Evolutionary conservation across 75 land plant genomes (phyloP), one percentile per base, ranked within the genome.

Genomic region (Pinus tabuliformis): DNA sequence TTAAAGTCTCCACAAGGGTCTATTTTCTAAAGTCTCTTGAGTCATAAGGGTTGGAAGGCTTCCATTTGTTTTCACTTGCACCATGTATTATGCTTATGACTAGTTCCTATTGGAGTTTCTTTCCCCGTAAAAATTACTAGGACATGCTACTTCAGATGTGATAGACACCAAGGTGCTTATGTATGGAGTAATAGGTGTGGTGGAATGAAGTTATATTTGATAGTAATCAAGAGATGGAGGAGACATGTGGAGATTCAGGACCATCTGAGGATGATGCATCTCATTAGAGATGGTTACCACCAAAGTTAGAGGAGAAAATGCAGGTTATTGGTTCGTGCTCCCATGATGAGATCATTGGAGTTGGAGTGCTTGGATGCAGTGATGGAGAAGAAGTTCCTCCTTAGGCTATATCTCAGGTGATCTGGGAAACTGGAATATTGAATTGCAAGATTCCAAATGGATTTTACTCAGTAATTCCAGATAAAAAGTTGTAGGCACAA

Each of bases 351-450:
- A 76, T 16, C 58, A 66, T 77, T 62, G 81, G 58, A 58, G 62
- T 54, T 54, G 78, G 68, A 75, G 85, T 81, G 26, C 57, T 75
- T 16, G 52, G 71, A 59, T 76, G 82, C 54, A 81, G 74, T n/a
- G n/a, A n/a, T 66, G 45, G 59, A 70, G 87, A 80, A 28, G 79
- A 82, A 20, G 86, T 75, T 82, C 86, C 92, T 49, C 76, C 86
- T 82, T 85, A 88, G 64, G 73, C 54, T 64, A 92, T 94, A 42
- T 95, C 98, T 36, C 90, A 91, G 80, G 81, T 89, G 59, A 73
- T 95, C 15, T 95, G 98, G 98, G 84, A 84, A 26, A 84, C 89
- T 59, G 96, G 93, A 78, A 74, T 71, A 70, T 83, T 93, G 72
- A 86, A 84, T 78, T 88, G 85, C 60, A 87, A 78, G 70, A 89